Evolutionary conservation across 2,329 filamentous ascomycete species (phyloP).

Genomic region (Fusarium phyllophilum): DNA sequence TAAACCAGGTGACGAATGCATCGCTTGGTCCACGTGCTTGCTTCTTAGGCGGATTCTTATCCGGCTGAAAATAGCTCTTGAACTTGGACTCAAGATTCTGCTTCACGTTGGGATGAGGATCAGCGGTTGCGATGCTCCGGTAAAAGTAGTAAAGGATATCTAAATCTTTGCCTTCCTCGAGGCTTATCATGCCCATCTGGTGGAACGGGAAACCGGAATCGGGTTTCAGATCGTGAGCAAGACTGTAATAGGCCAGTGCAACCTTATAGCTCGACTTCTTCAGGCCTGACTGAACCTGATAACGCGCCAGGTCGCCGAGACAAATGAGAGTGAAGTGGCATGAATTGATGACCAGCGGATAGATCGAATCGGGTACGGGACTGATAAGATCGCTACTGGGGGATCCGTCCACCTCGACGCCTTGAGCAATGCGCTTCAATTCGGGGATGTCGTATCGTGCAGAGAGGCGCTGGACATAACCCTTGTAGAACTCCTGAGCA

Average conservation of each 20-base stretch:
- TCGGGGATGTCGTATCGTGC: conserved; percentile 65
- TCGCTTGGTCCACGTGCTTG: conserved; percentile 57
- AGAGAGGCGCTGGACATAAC: conserved; percentile 82
- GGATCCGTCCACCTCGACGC: conserved; percentile 52
- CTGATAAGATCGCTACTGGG: conserved; percentile 52
- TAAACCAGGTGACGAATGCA: conserved; percentile 82
- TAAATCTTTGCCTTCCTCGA: conserved; percentile 81
- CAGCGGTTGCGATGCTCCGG: conserved; percentile 77
- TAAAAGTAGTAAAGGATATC: conserved; percentile 91
- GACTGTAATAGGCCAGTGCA: conserved; percentile 83
- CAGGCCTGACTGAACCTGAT: conserved; percentile 77
- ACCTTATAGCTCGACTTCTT: conserved; percentile 81
- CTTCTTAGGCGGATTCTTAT: conserved; percentile 46
- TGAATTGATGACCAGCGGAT: conserved; percentile 72
- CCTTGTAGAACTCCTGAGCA: conserved; percentile 88
- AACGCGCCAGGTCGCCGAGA: conserved; percentile 89
- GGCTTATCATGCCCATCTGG: conserved; percentile 87
- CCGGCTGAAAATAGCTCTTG: conserved; percentile 58
- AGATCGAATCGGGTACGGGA: conserved; percentile 60
- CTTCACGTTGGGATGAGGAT: conserved; percentile 78
- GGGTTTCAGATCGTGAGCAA: conserved; percentile 83
- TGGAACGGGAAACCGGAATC: conserved; percentile 86
- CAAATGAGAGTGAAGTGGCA: conserved; percentile 87
- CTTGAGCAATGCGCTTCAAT: conserved; percentile 55
- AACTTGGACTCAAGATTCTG: conserved; percentile 85